Conservation (phyloP, 2,329 filamentous ascomycete species). For the Teratosphaeriaceae sp. region DNA sequence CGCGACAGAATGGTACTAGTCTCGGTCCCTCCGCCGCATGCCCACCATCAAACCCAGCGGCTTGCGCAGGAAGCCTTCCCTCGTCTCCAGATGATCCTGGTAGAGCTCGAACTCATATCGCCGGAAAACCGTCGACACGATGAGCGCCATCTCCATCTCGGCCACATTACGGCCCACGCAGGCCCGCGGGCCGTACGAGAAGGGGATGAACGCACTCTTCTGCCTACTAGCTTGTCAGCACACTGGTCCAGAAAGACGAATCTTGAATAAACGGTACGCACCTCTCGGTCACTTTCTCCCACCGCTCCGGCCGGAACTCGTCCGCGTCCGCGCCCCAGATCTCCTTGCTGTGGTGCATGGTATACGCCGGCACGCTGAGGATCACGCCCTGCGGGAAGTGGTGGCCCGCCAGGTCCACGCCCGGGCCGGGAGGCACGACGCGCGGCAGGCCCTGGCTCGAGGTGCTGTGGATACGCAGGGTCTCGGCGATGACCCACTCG, state of each 20-base stretch:
- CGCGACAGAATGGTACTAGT: too few relatives aligned
- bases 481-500: slow-evolving; percentile 69
- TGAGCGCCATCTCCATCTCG: slow-evolving; percentile 36
- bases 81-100: slow-evolving; percentile 27
- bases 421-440: slow-evolving; percentile 57
- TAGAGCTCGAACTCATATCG: slow-evolving; percentile 31
- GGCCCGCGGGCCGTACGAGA: slow-evolving; percentile 37
- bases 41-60: slow-evolving; percentile 25
- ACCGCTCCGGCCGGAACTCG: slow-evolving; percentile 34
- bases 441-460: slow-evolving; percentile 81
- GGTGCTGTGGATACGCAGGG: slow-evolving; percentile 79
- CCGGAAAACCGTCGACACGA: slow-evolving; percentile 31
- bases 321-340: slow-evolving; percentile 38
- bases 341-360: slow-evolving; percentile 34
- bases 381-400: slow-evolving; percentile 54
- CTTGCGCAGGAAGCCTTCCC: slow-evolving; percentile 31
- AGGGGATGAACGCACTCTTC: slow-evolving; percentile 35
- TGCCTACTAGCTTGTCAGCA: slow-evolving; percentile 18
- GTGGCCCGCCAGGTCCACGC: slow-evolving; percentile 58
- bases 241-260: not conserved
- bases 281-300: slow-evolving; percentile 33
- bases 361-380: slow-evolving; percentile 35
- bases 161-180: slow-evolving; percentile 39
- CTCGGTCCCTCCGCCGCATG: slow-evolving; percentile 14
- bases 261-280: slow-evolving; percentile 8